phyloP scores from a whole-genome alignment of 2,329 filamentous ascomycete genomes.

The Botrytis pseudocinerea region DNA sequence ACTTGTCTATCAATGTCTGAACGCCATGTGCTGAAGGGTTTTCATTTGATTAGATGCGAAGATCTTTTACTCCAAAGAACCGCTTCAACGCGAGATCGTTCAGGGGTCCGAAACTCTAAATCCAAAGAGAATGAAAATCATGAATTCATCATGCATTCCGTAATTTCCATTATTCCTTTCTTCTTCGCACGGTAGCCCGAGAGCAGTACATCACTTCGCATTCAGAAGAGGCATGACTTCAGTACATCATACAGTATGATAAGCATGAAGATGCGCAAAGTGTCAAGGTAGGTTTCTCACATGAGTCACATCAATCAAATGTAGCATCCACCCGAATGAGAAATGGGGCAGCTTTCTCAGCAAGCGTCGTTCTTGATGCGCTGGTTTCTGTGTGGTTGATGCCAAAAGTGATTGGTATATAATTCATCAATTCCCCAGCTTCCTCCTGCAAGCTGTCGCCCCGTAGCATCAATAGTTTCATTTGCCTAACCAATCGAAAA shows the following conservation, averaged over 20 bases:
- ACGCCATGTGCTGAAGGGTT: background rate
- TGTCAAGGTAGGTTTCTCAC: background rate
- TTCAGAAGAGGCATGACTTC: background rate
- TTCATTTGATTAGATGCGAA: slow-evolving; percentile 1
- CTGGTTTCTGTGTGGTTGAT: slow-evolving; percentile 23
- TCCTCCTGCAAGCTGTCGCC: slow-evolving; percentile 12
- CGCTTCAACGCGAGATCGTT: slow-evolving; percentile 15
- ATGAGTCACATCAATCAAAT: slow-evolving; percentile 3
- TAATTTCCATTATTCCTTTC: background rate
- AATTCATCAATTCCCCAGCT: slow-evolving; percentile 16
- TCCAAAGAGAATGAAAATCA: slow-evolving; percentile 8
- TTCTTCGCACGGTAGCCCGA: background rate
- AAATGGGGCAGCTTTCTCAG: background rate
- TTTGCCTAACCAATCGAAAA: slow-evolving; percentile 12
- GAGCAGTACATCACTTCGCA: background rate
- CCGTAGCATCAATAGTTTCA: slow-evolving; percentile 24
- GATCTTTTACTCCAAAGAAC: slow-evolving; percentile 10
- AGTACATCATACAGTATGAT: background rate
- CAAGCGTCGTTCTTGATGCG: slow-evolving; percentile 14
- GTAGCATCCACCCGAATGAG: background rate
- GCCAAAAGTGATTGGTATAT: slow-evolving; percentile 19
- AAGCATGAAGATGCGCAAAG: slow-evolving; percentile 9
- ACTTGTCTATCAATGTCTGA: slow-evolving; percentile 8
- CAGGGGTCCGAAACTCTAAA: slow-evolving; percentile 14
- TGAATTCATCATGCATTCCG: slow-evolving; percentile 9